Base-by-base conservation (phyloP, 345 rosid genomes). In the Carallia pectinifolia region DNA sequence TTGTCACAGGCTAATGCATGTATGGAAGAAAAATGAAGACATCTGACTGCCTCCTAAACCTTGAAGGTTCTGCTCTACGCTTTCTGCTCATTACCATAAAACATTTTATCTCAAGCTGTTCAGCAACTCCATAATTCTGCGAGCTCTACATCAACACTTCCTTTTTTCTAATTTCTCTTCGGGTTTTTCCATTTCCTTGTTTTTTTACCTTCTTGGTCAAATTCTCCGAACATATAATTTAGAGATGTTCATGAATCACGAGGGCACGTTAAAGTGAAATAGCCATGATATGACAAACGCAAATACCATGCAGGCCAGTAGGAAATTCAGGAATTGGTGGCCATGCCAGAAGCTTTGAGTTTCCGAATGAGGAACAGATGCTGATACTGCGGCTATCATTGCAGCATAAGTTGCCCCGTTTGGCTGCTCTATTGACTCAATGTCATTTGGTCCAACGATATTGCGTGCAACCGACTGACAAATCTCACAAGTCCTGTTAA, bases 241-340 rank as follows among this genome's bases (percentile, higher is more conserved):
- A 19, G 63, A 31, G 4, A 6, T 69, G 48, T 63, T 82, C 80
- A 85, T 0, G 84, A 76, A 16, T 82, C 80, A 56, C 33, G 90
- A 83, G 30, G 88, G 81, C 65, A 86, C 81, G 17, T 83, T 82
- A 68, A 90, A 88, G 86, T 86, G 92, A 70, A 90, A 88, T 67
- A 90, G 89, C 92, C 96, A 90, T 18, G 96, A 88, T 62, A 90
- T 82, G 66, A 88, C 83, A 50, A 90, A 90, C 15, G 96, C 90
- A 63, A 90, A 81, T 58, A 90, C 88, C 88, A 90, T 82, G 76
- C 92, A 90, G 40, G 90, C 90, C 6, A 90, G 89, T 56, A 90
- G 82, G 75, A 86, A 86, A 47, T 90, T 90, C 30, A 90, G 85
- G 78, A 88, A 79, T 29, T 91, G 91, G 67, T 94, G 95, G 68